Percentiles rank a stretch among this genome's conserved stretches.
phyloP scores from a whole-genome alignment of 192 early-diverging fungal genomes.

The Mortierella antarctica region DNA sequence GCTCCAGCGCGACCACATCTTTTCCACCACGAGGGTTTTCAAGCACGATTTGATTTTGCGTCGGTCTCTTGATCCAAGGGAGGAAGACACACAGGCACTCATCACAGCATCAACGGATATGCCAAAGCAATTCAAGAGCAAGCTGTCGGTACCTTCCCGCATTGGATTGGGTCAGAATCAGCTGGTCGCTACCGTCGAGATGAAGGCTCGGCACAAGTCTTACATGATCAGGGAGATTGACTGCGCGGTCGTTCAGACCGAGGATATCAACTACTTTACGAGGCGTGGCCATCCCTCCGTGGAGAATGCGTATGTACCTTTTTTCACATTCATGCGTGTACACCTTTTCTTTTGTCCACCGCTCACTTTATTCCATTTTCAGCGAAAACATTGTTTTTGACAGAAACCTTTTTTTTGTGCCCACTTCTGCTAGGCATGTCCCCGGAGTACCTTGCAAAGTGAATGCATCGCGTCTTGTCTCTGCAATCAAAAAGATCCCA shows the following conservation, averaged over 20 bases:
- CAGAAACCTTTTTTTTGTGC: not conserved
- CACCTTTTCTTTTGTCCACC: not conserved
- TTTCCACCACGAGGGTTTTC: conserved; percentile 6
- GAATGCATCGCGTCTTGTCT: conserved; percentile 29
- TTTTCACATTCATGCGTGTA: not conserved
- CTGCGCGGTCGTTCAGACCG: conserved; percentile 38
- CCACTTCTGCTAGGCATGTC: not conserved
- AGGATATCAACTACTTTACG: conserved; percentile 31
- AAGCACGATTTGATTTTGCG: conserved; percentile 37
- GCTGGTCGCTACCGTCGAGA: conserved; percentile 12
- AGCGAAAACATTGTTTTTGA: not conserved
- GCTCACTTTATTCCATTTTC: conserved; percentile 2
- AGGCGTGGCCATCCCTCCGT: conserved; percentile 24
- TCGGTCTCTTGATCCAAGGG: conserved; percentile 4
- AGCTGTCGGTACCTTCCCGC: conserved; percentile 20
- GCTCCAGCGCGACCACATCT: conserved; percentile 28
- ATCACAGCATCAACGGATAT: conserved; percentile 21
- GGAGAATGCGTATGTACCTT: conserved; percentile 38
- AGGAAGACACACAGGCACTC: not conserved
- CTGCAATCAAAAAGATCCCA: conserved; percentile 17
- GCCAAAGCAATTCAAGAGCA: conserved; percentile 24
- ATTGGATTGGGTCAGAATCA: conserved; percentile 15
- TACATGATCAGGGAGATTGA: conserved; percentile 47
- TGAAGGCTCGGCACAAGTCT: conserved; percentile 35
- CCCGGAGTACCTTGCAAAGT: conserved; percentile 31